phyloP scores from a whole-genome alignment of 768 basidiomycete genomes.

The Dentipellis fragilis region DNA sequence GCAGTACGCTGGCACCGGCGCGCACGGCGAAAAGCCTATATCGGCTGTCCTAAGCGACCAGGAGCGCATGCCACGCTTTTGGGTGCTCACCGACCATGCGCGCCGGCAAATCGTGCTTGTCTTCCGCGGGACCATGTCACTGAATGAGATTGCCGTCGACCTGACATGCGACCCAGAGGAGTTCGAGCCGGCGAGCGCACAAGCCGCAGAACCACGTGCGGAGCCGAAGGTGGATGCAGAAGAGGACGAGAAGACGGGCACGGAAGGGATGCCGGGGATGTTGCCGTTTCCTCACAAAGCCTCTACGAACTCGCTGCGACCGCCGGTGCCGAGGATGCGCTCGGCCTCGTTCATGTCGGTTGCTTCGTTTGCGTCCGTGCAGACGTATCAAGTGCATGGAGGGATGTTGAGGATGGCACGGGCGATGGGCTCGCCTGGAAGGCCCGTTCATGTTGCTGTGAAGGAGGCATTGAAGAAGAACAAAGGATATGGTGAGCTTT shows the following conservation, averaged over 20 bases:
- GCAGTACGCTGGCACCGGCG: constrained; percentile 32
- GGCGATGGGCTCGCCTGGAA: constrained; percentile 67
- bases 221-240: not conserved
- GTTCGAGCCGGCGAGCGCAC: constrained; percentile 31
- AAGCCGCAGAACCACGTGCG: not conserved
- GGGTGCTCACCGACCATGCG: constrained; percentile 77
- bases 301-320: not conserved
- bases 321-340: not conserved
- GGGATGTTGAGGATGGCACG: constrained; percentile 76
- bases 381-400: constrained; percentile 57
- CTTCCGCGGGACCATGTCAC: constrained; percentile 59
- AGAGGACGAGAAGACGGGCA: not conserved
- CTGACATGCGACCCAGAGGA: constrained; percentile 69
- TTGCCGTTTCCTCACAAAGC: not conserved
- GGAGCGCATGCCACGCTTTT: constrained; percentile 71
- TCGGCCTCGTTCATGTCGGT: constrained; percentile 11
- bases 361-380: constrained; percentile 15
- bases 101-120: constrained; percentile 70
- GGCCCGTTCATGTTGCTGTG: constrained; percentile 70
- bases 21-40: constrained; percentile 3
- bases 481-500: constrained; percentile 55
- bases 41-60: constrained; percentile 54
- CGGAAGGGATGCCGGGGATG: not conserved
- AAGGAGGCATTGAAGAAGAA: constrained; percentile 59
- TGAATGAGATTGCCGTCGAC: constrained; percentile 82